Conservation (phyloP, 371 early-diverging fungal species). For the Nematocida ausubeli region DNA sequence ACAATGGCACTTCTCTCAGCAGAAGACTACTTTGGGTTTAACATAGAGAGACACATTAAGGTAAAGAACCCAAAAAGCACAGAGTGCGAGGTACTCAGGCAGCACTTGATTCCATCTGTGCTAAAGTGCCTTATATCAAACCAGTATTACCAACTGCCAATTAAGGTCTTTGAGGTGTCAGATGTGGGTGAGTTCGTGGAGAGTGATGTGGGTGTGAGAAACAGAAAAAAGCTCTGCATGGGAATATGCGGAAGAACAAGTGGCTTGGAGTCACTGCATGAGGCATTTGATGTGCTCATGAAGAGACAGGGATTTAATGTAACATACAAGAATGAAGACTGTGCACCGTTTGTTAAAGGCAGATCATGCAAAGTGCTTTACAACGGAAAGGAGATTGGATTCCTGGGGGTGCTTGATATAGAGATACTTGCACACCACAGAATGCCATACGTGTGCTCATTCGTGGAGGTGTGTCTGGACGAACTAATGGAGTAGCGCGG, state of each 20-base stretch:
- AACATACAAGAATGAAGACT: neutral
- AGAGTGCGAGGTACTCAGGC: slow-evolving; percentile 85
- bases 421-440: slow-evolving; percentile 27
- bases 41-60: slow-evolving; percentile 29
- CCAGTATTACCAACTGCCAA: slow-evolving; percentile 80
- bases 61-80: slow-evolving; percentile 85
- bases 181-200: slow-evolving; percentile 77
- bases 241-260: slow-evolving; percentile 78
- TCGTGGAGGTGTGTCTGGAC: slow-evolving; percentile 49
- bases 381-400: slow-evolving; percentile 22
- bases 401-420: slow-evolving; percentile 26
- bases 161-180: slow-evolving; percentile 90
- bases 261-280: slow-evolving; percentile 72
- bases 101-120: slow-evolving; percentile 83
- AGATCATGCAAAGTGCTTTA: slow-evolving; percentile 20
- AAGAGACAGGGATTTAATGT: slow-evolving; percentile 15
- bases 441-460: slow-evolving; percentile 44
- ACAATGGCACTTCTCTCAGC: slow-evolving; percentile 78
- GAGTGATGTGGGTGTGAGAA: slow-evolving; percentile 70
- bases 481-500: neutral
- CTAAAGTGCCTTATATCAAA: slow-evolving; percentile 87
- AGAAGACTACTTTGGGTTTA: slow-evolving; percentile 56
- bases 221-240: slow-evolving; percentile 81
- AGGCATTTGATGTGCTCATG: slow-evolving; percentile 54
- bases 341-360: slow-evolving; percentile 20